A percentile compares a stretch with the other conserved stretches of the same genome.
Evolutionary conservation across 192 early-diverging fungal species (phyloP).

Genomic region (Gamsiella multidivaricata): DNA sequence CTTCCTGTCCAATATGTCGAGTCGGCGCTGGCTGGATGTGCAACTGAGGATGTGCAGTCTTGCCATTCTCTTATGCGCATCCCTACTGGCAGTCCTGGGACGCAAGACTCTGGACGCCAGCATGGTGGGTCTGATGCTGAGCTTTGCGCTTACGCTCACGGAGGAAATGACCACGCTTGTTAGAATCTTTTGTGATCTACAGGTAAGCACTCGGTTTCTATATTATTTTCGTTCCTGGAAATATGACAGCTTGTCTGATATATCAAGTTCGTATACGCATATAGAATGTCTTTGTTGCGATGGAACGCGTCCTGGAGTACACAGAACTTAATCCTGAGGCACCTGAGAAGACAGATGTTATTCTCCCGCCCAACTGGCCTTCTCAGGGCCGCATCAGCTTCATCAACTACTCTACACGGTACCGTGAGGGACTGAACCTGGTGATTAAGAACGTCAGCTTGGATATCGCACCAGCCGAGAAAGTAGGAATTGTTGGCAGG

Average conservation of each 20-base stretch:
- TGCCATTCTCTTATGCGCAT: slow-evolving; percentile 3
- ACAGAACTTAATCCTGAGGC: slow-evolving; percentile 51
- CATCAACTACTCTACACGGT: slow-evolving; percentile 77
- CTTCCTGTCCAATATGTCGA: slow-evolving; percentile 31
- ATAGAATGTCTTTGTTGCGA: slow-evolving; percentile 35
- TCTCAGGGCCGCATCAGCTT: slow-evolving; percentile 75
- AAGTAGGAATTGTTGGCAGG: slow-evolving; percentile 92
- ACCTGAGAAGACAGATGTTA: slow-evolving; percentile 13
- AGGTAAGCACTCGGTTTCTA: slow-evolving; percentile 46
- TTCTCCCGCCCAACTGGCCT: slow-evolving; percentile 69
- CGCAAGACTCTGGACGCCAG: slow-evolving; percentile 67
- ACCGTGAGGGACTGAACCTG: slow-evolving; percentile 72
- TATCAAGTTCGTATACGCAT: slow-evolving; percentile 22
- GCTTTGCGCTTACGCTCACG: slow-evolving; percentile 78
- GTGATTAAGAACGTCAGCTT: slow-evolving; percentile 83
- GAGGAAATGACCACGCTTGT: slow-evolving; percentile 81
- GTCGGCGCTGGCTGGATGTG: slow-evolving; percentile 37
- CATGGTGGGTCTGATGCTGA: slow-evolving; percentile 51
- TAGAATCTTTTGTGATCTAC: slow-evolving; percentile 75
- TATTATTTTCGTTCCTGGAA: background rate
- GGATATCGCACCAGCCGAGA: slow-evolving; percentile 65
- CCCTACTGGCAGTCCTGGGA: slow-evolving; percentile 21
- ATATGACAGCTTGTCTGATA: background rate
- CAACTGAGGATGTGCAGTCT: slow-evolving; percentile 53
- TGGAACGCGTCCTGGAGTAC: slow-evolving; percentile 51